Percentiles rank a stretch among this genome's conserved stretches.
Evolutionary conservation across 164 flowering plant genomes (phyloP).

Genomic region (Tinospora cordifolia): DNA sequence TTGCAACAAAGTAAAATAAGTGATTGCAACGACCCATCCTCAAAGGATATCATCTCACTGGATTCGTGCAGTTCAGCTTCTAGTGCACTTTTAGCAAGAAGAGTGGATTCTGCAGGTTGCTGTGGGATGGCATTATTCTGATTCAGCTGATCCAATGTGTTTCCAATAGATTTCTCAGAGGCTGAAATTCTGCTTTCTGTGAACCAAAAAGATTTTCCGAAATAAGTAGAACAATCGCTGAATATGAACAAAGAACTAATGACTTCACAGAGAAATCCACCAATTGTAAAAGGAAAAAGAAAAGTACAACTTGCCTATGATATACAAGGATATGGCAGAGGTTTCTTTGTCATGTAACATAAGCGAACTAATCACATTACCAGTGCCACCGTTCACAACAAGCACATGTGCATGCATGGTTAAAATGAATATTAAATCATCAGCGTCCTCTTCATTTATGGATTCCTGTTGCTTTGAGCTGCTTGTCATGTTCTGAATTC

Average conservation of each 20-base stretch:
- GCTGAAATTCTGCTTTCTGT: conserved; percentile 31
- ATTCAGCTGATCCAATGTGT: conserved; percentile 23
- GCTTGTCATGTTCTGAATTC: conserved; percentile 18
- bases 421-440: conserved; percentile 38
- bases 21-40: conserved; percentile 28
- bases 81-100: conserved; percentile 19
- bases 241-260: background rate
- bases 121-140: conserved; percentile 16
- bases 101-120: conserved; percentile 22
- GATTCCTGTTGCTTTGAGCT: conserved; percentile 28
- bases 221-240: background rate
- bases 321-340: conserved; percentile 57
- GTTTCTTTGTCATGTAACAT: conserved; percentile 39
- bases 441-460: conserved; percentile 14
- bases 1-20: conserved; percentile 65
- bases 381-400: conserved; percentile 41
- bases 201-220: conserved; percentile 12
- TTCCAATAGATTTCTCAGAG: conserved; percentile 23
- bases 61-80: conserved; percentile 21
- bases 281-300: background rate
- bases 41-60: conserved; percentile 23
- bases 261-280: background rate
- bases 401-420: conserved; percentile 51
- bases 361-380: conserved; percentile 33
- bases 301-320: conserved; percentile 57